Base-by-base conservation (phyloP, 2,329 filamentous ascomycete genomes). In the Fusarium sp. region DNA sequence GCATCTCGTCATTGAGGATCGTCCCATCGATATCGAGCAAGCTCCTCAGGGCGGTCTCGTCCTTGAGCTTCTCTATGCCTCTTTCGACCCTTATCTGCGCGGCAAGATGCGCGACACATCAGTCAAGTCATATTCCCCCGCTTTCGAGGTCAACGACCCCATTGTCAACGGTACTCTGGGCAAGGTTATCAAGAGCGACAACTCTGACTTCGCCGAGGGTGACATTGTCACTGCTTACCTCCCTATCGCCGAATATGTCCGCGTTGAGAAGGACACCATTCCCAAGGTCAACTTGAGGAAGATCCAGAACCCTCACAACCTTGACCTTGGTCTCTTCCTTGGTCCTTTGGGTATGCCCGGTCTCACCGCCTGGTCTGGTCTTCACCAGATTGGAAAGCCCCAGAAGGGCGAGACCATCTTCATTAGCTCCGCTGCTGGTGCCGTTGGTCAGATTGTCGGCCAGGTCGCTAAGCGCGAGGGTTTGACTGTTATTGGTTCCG, bases 61-160 rank as follows among this genome's bases (percentile, higher is more conserved):
- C 48, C 81, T 91, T 69, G 88, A 93, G 81, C 87, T 91, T 72
- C 86, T 91, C 75, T 93, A 92, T 79, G 84, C 89, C 69, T 94
- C 92, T 39, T 91, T 91, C 81, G 93, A 97, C 79, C 93, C 93
- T 3, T 97, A 97, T 83, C 89, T 92, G 84, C 91, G 94, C 59
- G 92, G 91, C 64, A 88, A 88, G 71, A 94, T 97, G 92, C 90
- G 93, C 47, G 80, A 84, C 47, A 76, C 91, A 21, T 15, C 39
- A 13, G 39, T 62, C 76, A 88, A 91, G 81, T 93, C 92, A 12
- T 96, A 80, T 67, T 43, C 69, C 3, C 73, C 77, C 2, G 66
- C 79, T 16, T 93, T 89, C 75, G 77, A 84, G 18, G 78, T 92
- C 46, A 84, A 85, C 77, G 80, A 87, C 72, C 88, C 92, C 67